phyloP scores from a whole-genome alignment of 768 basidiomycete species.

The Boletus reticuloceps region DNA sequence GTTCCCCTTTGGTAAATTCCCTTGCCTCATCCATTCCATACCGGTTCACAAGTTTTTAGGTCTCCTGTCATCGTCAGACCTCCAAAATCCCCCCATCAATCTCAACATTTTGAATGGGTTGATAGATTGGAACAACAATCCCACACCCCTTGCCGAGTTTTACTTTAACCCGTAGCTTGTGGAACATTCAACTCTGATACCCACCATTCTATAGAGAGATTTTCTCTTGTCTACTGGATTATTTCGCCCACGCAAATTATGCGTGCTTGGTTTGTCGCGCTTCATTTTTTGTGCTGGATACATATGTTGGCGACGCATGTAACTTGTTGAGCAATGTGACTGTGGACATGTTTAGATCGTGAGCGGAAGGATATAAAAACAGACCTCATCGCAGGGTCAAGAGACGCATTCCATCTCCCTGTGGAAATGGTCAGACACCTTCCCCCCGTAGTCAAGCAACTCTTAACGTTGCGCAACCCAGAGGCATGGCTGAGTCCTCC shows the following conservation, averaged over 20 bases:
- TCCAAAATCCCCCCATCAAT: constrained; percentile 28
- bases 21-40: not conserved
- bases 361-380: no score
- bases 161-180: constrained; percentile 28
- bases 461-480: constrained; percentile 66
- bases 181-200: constrained; percentile 17
- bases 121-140: constrained; percentile 40
- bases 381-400: no score
- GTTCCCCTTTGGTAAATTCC: constrained; percentile 60
- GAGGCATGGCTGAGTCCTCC: constrained; percentile 58
- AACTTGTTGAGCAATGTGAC: constrained; percentile 26
- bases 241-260: not conserved
- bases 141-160: constrained; percentile 49
- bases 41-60: constrained; percentile 36
- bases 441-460: constrained; percentile 67
- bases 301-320: constrained; percentile 13
- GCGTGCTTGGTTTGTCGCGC: constrained; percentile 7
- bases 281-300: constrained; percentile 21
- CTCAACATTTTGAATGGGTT: constrained; percentile 51
- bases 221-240: not conserved
- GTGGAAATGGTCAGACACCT: constrained; percentile 43
- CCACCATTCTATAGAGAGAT: constrained; percentile 12
- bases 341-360: not conserved
- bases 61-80: constrained; percentile 10
- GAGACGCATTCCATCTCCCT: not conserved